Evolutionary conservation across 129 eudicot genomes (phyloP).

Genomic region (Logfia minima): DNA sequence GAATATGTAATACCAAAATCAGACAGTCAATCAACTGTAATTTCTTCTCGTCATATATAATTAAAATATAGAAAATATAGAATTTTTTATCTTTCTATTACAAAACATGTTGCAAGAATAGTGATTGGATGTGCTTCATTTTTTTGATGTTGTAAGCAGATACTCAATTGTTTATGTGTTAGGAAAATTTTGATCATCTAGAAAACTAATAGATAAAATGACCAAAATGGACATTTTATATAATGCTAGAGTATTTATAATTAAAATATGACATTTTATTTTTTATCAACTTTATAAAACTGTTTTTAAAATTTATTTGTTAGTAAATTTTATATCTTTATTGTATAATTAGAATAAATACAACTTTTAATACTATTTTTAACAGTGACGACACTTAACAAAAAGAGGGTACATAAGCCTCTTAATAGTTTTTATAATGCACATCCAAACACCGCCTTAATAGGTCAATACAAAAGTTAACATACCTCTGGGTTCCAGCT

Average conservation of each 20-base stretch:
- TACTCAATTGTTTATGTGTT: neutral
- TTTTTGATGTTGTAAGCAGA: neutral
- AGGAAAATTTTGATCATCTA: neutral
- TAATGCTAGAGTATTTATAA: neutral
- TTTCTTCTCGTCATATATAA: too few relatives aligned
- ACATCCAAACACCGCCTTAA: neutral
- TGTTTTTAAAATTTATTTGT: neutral
- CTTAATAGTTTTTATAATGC: neutral
- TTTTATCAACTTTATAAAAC: neutral
- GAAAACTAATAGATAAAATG: too few relatives aligned
- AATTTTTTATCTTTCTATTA: too few relatives aligned
- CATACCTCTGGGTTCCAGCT: conserved; percentile 10
- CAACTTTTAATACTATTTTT: neutral
- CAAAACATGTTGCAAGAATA: neutral
- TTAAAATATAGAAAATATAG: too few relatives aligned
- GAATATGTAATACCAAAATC: neutral
- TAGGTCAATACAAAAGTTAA: neutral
- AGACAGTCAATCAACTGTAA: neutral
- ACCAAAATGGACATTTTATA: too few relatives aligned
- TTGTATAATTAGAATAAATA: neutral
- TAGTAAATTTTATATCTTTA: neutral
- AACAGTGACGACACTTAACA: neutral
- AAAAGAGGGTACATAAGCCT: neutral
- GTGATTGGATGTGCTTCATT: neutral
- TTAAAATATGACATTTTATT: neutral